These are phyloP conservation scores for Rhizopogon vesiculosus DNA, from an alignment of 768 basidiomycete species.

Conservation along the genomic window DNA sequence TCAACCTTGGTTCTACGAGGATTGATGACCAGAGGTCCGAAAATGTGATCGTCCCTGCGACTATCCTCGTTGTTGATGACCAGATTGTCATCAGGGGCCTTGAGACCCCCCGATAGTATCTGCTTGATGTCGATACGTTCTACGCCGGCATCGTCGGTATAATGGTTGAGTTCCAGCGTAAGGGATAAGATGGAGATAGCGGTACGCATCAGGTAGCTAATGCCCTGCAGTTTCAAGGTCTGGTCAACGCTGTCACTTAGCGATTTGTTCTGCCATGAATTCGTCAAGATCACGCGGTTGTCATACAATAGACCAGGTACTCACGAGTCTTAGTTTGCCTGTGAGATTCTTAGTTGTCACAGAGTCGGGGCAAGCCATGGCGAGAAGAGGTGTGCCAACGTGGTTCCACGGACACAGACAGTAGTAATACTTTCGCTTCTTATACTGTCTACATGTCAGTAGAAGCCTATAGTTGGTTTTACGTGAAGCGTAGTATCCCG, in stretches of 20 bases:
- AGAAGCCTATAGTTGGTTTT: no score
- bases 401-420: no score
- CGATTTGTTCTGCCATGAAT: slow-evolving; percentile 47
- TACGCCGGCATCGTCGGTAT: slow-evolving; percentile 47
- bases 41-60: slow-evolving; percentile 46
- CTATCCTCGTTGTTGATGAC: slow-evolving; percentile 45
- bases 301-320: background rate
- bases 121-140: slow-evolving; percentile 64
- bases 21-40: slow-evolving; percentile 49
- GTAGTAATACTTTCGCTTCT: no score
- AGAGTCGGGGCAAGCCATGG: background rate
- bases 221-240: slow-evolving; percentile 59
- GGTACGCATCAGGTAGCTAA: slow-evolving; percentile 61
- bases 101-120: slow-evolving; percentile 52
- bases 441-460: no score
- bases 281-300: no score
- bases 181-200: slow-evolving; percentile 50
- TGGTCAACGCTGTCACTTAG: slow-evolving; percentile 53
- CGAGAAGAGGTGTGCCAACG: background rate
- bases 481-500: background rate
- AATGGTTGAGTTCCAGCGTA: slow-evolving; percentile 54
- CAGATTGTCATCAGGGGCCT: slow-evolving; percentile 49
- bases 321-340: background rate
- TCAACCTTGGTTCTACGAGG: slow-evolving; percentile 41
- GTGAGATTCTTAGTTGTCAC: background rate